Percentiles rank a stretch among this genome's conserved stretches.
phyloP scores from a whole-genome alignment of 139 green algal species.

The Chlorella sorokiniana region DNA sequence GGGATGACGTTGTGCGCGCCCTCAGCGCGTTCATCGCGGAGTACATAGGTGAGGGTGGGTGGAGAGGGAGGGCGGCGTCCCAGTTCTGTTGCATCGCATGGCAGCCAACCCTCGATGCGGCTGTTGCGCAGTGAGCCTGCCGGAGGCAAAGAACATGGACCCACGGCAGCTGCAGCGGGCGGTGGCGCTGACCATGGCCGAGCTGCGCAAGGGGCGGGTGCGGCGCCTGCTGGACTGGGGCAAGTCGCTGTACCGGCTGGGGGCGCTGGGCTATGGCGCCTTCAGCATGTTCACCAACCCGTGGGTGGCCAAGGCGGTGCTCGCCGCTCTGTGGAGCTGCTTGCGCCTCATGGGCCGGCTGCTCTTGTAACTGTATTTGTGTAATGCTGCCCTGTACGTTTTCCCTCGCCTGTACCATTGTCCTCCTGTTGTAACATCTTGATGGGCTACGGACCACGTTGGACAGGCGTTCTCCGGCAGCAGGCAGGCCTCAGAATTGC shows the following conservation, averaged over 20 bases:
- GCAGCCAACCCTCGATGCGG: not conserved
- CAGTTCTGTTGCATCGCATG: not conserved
- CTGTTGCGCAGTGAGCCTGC: constrained; percentile 33
- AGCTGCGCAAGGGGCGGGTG: constrained; percentile 52
- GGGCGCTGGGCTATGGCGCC: constrained; percentile 50
- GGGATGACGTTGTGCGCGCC: constrained; percentile 57
- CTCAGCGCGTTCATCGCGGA: constrained; percentile 57
- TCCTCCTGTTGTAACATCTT: no score
- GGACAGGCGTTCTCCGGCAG: no score
- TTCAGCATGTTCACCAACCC: constrained; percentile 65
- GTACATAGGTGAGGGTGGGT: constrained; percentile 40
- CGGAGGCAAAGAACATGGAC: constrained; percentile 50
- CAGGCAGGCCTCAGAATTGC: no score
- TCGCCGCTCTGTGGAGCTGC: constrained; percentile 54
- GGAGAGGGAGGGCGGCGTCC: not conserved
- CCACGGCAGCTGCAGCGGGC: constrained; percentile 55
- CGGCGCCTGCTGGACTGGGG: constrained; percentile 56
- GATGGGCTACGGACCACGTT: no score
- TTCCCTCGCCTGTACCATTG: no score
- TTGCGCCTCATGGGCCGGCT: constrained; percentile 30
- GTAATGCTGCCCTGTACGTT: no score
- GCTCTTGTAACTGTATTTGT: constrained; percentile 14
- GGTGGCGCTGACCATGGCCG: constrained; percentile 37
- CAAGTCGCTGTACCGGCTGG: constrained; percentile 43
- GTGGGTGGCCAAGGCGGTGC: constrained; percentile 57